A percentile compares a stretch with the other conserved stretches of the same genome.
Conservation (phyloP, 306 rosid species). For the Clitoria ternatea region DNA sequence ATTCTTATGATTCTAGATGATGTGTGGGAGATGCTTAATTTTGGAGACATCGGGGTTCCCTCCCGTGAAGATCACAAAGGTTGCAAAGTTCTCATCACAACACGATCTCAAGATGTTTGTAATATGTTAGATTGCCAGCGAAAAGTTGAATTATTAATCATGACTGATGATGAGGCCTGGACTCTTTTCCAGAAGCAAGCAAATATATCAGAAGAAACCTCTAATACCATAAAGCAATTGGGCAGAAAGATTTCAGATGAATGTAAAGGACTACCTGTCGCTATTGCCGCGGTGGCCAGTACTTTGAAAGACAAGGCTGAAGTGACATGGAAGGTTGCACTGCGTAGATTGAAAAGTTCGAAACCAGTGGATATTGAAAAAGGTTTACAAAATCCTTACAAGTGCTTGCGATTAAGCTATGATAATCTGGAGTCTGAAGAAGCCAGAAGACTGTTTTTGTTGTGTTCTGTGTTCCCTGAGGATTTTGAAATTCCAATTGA, state of each 20-base stretch:
- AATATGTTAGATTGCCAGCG: background rate
- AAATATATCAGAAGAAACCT: background rate
- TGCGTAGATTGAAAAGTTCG: background rate
- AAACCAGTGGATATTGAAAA: background rate
- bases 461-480: constrained; percentile 27
- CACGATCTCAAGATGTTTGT: background rate
- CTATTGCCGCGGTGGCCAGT: constrained; percentile 6
- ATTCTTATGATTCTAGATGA: constrained; percentile 27
- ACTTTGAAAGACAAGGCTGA: background rate
- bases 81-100: constrained; percentile 11
- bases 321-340: background rate
- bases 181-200: background rate
- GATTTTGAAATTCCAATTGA: constrained; percentile 13
- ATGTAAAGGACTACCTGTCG: constrained; percentile 28
- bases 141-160: background rate
- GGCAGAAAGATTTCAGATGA: background rate
- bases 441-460: background rate
- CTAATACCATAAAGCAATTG: background rate
- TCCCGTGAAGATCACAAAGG: background rate
- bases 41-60: constrained; percentile 18
- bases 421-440: background rate
- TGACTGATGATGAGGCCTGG: constrained; percentile 5
- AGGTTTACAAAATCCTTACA: background rate
- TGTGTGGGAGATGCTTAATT: constrained; percentile 1
- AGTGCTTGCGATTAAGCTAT: constrained; percentile 16